Evolutionary conservation across 176 grass and related monocot species (phyloP).

Genomic region (Eleusine coracana): DNA sequence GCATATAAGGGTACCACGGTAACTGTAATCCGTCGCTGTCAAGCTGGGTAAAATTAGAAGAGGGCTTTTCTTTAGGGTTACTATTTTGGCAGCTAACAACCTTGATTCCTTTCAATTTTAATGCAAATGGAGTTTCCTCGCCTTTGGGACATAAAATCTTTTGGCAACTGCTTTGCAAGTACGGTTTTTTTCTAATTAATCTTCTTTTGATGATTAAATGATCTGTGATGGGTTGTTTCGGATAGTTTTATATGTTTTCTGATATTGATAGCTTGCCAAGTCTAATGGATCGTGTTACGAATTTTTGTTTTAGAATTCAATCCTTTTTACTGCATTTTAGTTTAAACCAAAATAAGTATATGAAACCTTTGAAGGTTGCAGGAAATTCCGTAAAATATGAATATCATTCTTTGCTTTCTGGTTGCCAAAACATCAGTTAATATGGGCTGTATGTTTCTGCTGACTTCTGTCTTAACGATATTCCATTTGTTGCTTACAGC

Average conservation of each 20-base stretch:
- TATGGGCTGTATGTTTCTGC: neutral
- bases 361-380: neutral
- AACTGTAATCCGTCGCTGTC: constrained; percentile 9
- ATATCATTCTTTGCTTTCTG: neutral
- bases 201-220: neutral
- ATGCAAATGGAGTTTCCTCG: neutral
- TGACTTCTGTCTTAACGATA: constrained; percentile 22
- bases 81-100: neutral
- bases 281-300: constrained; percentile 4
- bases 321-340: constrained; percentile 13
- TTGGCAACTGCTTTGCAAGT: neutral
- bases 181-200: constrained; percentile 8
- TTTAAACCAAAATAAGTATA: neutral
- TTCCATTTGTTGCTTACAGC: constrained; percentile 39
- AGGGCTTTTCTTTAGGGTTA: neutral
- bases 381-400: neutral
- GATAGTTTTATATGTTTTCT: neutral
- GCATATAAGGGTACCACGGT: neutral
- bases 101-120: neutral
- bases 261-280: constrained; percentile 20
- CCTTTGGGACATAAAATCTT: neutral
- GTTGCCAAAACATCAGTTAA: neutral
- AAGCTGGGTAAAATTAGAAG: constrained; percentile 7
- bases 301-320: neutral
- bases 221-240: neutral